These are phyloP conservation scores for Eremochloa ophiuroides DNA, from an alignment of 176 grass and related monocot genomes.

Conservation along the genomic window DNA sequence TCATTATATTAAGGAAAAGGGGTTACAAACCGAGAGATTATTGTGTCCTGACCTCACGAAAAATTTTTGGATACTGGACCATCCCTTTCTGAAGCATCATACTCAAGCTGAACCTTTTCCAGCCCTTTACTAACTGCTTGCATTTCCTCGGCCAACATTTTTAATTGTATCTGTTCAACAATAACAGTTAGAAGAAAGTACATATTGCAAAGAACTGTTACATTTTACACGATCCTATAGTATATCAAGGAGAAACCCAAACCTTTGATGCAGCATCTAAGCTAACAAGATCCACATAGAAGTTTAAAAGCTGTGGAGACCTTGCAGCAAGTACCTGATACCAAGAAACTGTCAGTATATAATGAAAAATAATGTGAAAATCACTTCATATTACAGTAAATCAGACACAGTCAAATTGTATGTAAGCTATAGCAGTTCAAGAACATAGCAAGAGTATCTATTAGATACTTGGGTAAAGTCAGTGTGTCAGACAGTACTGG, in stretches of 20 bases:
- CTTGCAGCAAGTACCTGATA: conserved; percentile 79
- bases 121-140: conserved; percentile 92
- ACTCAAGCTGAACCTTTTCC: conserved; percentile 81
- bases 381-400: conserved; percentile 10
- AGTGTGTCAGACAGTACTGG: not conserved
- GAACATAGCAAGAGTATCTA: not conserved
- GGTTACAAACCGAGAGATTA: conserved; percentile 20
- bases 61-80: conserved; percentile 89
- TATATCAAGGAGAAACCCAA: conserved; percentile 27
- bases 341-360: conserved; percentile 12
- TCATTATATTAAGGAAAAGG: too few species aligned
- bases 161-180: conserved; percentile 87
- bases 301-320: conserved; percentile 78
- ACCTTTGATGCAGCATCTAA: conserved; percentile 98
- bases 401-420: not conserved
- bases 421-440: not conserved
- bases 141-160: conserved; percentile 99
- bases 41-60: conserved; percentile 53
- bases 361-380: conserved; percentile 19
- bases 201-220: conserved; percentile 9
- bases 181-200: conserved; percentile 19
- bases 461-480: not conserved
- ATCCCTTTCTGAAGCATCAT: conserved; percentile 94
- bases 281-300: conserved; percentile 77
- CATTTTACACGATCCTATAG: conserved; percentile 15